phyloP scores from a whole-genome alignment of 768 basidiomycete species.

The Chlorophyllum brunneum region DNA sequence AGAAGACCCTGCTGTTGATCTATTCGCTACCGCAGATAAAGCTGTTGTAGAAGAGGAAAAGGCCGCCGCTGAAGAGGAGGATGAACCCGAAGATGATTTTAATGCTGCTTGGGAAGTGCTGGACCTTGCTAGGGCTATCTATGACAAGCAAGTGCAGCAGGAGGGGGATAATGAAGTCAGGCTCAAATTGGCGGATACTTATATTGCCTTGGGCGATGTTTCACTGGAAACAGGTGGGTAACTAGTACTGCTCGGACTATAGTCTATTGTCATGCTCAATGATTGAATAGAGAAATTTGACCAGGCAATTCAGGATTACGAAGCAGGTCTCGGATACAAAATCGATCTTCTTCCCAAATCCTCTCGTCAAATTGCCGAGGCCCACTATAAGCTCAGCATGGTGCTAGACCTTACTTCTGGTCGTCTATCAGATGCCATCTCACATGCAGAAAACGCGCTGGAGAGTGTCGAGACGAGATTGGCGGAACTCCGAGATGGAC shows the following conservation, averaged over 20 bases:
- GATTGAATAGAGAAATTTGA: slow-evolving; percentile 84
- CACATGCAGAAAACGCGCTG: slow-evolving; percentile 76
- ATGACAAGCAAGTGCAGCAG: slow-evolving; percentile 56
- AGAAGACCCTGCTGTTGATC: slow-evolving; percentile 54
- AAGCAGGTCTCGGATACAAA: slow-evolving; percentile 73
- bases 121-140: slow-evolving; percentile 89
- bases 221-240: slow-evolving; percentile 88
- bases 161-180: slow-evolving; percentile 57
- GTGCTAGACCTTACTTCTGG: slow-evolving; percentile 89
- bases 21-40: slow-evolving; percentile 55
- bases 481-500: slow-evolving; percentile 48
- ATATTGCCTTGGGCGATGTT: slow-evolving; percentile 91
- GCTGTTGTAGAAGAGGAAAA: slow-evolving; percentile 46
- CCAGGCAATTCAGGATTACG: slow-evolving; percentile 88
- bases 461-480: slow-evolving; percentile 74
- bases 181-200: slow-evolving; percentile 88
- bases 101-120: slow-evolving; percentile 97
- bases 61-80: slow-evolving; percentile 57
- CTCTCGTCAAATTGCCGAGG: slow-evolving; percentile 92
- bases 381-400: slow-evolving; percentile 91
- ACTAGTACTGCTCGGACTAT: background rate
- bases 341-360: slow-evolving; percentile 69
- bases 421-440: slow-evolving; percentile 75
- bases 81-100: slow-evolving; percentile 94
- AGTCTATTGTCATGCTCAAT: background rate